These are phyloP conservation scores for Marasmius oreades DNA, from an alignment of 1,284 basidiomycete species.

Conservation along the genomic window DNA sequence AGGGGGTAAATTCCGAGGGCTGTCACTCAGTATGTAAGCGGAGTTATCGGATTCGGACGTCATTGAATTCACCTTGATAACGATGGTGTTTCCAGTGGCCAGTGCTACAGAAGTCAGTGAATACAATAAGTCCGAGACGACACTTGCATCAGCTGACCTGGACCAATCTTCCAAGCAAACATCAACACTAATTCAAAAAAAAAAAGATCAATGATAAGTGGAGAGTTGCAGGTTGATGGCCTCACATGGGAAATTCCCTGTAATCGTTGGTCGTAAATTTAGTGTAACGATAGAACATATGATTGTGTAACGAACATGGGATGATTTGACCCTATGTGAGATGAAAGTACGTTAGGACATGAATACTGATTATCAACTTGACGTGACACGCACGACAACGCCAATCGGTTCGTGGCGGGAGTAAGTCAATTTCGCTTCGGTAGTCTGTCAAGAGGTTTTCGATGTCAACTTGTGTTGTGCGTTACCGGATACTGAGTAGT, in stretches of 20 bases:
- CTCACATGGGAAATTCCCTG: conserved; percentile 22
- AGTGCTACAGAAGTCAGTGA: conserved; percentile 47
- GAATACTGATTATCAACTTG: not conserved
- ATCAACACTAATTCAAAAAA: conserved; percentile 31
- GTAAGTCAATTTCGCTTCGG: conserved; percentile 62
- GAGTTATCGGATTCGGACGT: conserved; percentile 37
- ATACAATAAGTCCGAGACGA: not conserved
- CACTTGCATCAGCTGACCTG: too few relatives aligned
- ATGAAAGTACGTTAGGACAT: not conserved
- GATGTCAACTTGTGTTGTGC: too few relatives aligned
- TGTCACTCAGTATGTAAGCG: not conserved
- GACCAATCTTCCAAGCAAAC: conserved; percentile 78
- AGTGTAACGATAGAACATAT: not conserved
- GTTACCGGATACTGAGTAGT: too few relatives aligned
- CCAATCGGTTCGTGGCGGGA: conserved; percentile 89
- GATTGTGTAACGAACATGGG: conserved; percentile 27
- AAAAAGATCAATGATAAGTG: not conserved
- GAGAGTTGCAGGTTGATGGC: not conserved
- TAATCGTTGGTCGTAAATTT: not conserved
- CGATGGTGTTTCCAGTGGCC: conserved; percentile 76
- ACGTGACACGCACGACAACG: conserved; percentile 44
- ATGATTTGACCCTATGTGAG: conserved; percentile 59
- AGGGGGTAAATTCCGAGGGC: conserved; percentile 85
- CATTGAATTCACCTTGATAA: conserved; percentile 53
- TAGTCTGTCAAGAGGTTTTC: conserved; percentile 57